These are phyloP conservation scores for Firmiana major DNA, from an alignment of 345 rosid species.

Conservation along the genomic window DNA sequence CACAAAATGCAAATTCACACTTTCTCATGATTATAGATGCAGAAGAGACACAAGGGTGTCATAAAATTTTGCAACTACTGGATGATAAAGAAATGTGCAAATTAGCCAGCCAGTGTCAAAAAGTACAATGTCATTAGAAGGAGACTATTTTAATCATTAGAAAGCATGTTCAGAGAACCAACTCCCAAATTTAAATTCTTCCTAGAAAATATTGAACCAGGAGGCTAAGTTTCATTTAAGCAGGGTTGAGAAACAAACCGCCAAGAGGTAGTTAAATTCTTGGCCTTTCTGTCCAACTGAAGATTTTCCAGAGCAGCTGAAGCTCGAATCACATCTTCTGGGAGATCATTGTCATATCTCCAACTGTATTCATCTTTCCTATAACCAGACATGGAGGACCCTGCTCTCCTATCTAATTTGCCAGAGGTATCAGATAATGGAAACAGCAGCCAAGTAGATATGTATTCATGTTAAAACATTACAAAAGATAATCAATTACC, in stretches of 20 bases:
- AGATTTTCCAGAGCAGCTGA: constrained; percentile 87
- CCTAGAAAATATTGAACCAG: background rate
- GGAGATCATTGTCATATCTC: constrained; percentile 69
- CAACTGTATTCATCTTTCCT: constrained; percentile 78
- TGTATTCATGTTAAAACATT: background rate
- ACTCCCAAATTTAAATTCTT: background rate
- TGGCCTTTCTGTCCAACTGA: constrained; percentile 87
- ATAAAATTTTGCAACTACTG: background rate
- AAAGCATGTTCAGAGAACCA: background rate
- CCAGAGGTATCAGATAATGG: constrained; percentile 15
- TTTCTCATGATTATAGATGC: background rate
- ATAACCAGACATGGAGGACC: constrained; percentile 65
- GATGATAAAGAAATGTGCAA: background rate
- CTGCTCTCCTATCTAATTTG: constrained; percentile 73
- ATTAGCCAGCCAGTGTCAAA: background rate
- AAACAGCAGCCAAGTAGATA: constrained; percentile 6
- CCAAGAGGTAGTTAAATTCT: constrained; percentile 86
- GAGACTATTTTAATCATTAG: background rate
- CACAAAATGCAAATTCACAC: background rate
- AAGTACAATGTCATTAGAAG: background rate
- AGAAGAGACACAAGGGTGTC: background rate
- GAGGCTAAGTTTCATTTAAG: background rate
- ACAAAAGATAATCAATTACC: constrained; percentile 48
- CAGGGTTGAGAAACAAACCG: constrained; percentile 45
- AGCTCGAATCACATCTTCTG: constrained; percentile 75